Percentiles rank a stretch among this genome's conserved stretches.
Evolutionary conservation across 371 early-diverging fungal species (phyloP).

Genomic region (Mucor ambiguus): DNA sequence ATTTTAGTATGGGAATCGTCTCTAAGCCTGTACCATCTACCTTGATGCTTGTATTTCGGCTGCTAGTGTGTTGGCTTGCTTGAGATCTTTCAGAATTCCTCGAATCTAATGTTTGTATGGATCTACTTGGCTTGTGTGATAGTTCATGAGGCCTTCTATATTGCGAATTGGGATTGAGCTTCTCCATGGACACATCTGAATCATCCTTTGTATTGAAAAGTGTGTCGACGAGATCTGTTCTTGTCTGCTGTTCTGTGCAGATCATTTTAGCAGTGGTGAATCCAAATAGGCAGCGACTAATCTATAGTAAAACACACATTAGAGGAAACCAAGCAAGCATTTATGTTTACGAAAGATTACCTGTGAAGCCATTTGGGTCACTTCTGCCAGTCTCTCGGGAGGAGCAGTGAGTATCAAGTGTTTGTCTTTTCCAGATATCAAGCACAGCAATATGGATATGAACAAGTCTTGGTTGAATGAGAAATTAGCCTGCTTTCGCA

Average conservation of each 20-base stretch:
- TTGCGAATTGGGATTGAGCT: neutral
- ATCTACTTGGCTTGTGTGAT: conserved; percentile 14
- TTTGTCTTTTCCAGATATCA: conserved; percentile 43
- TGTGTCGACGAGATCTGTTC: conserved; percentile 35
- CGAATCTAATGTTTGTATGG: conserved; percentile 27
- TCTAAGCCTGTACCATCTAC: neutral
- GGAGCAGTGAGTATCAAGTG: conserved; percentile 48
- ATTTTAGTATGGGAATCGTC: neutral
- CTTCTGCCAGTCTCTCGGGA: conserved; percentile 35
- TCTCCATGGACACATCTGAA: conserved; percentile 4
- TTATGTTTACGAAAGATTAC: conserved; percentile 14
- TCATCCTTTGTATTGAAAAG: conserved; percentile 40
- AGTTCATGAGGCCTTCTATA: conserved; percentile 13
- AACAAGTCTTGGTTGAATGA: conserved; percentile 49
- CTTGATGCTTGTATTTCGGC: conserved; percentile 18
- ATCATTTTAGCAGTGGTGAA: conserved; percentile 41
- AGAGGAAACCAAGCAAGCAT: too few relatives aligned
- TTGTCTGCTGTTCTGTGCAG: conserved; percentile 33
- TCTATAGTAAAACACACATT: conserved; percentile 12
- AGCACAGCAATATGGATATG: conserved; percentile 48
- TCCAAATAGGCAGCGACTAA: conserved; percentile 47
- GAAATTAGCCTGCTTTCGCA: conserved; percentile 44
- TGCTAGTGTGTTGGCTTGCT: conserved; percentile 3
- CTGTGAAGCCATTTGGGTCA: conserved; percentile 46
- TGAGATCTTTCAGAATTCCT: conserved; percentile 17